Evolutionary conservation across 805 yeast species (phyloP).

Genomic region (Maudiozyma saulgeensis): DNA sequence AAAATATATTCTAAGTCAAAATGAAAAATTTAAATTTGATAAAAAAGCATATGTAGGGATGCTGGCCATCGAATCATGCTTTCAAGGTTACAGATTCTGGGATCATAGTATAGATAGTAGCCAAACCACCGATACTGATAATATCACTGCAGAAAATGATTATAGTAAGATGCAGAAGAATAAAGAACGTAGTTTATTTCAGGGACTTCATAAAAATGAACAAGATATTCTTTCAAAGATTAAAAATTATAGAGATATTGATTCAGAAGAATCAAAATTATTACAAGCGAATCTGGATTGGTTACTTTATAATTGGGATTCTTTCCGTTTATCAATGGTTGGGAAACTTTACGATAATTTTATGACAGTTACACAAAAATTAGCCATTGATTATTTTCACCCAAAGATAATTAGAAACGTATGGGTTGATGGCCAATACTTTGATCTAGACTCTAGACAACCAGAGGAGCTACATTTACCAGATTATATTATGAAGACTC

Average conservation of each 20-base stretch:
- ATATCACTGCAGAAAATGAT: constrained; percentile 9
- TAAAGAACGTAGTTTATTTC: constrained; percentile 25
- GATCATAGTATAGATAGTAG: constrained; percentile 30
- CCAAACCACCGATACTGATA: constrained; percentile 1
- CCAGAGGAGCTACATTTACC: constrained; percentile 11
- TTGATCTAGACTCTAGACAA: constrained; percentile 19
- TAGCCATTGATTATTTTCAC: constrained; percentile 44
- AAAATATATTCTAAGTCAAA: constrained; percentile 34
- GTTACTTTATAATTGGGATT: constrained; percentile 34
- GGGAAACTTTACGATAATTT: constrained; percentile 45
- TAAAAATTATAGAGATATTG: constrained; percentile 33
- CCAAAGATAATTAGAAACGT: constrained; percentile 49
- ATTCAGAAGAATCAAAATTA: constrained; percentile 32
- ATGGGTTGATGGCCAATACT: constrained; percentile 36
- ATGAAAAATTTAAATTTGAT: constrained; percentile 12
- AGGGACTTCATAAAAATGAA: constrained; percentile 20
- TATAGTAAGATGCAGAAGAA: constrained; percentile 19
- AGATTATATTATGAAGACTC: constrained; percentile 16
- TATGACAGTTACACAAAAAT: constrained; percentile 42
- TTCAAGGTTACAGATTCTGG: constrained; percentile 33
- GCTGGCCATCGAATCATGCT: constrained; percentile 30
- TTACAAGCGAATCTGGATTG: constrained; percentile 34
- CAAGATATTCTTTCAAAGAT: constrained; percentile 17
- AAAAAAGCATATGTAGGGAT: constrained; percentile 24
- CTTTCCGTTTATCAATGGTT: constrained; percentile 37